Evolutionary conservation across 1,139 yeast species (phyloP), one percentile per base, ranked within the genome.

Genomic region (Magnusiomyces suaveolens): DNA sequence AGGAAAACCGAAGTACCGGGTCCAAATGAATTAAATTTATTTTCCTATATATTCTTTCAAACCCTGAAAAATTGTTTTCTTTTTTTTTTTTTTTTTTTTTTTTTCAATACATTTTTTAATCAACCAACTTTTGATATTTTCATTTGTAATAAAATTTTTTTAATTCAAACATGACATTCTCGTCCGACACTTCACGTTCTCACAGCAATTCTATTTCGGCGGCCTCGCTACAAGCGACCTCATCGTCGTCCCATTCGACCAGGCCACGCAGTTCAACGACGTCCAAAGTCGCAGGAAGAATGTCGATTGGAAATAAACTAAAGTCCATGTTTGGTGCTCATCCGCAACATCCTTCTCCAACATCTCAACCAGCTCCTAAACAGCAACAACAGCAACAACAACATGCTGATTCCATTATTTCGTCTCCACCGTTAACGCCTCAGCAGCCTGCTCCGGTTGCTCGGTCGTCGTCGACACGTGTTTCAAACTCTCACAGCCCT

Each of bases 291-390:
- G 4, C 24, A 16, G 44, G 44, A 14, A 48, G 32, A 48, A 48
- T 48, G 51, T 48, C 51, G 16, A 48, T 48, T 23, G 43, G 51
- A 2, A 29, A 38, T 14, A 48, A 48, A 38, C 43, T 48, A n/a
- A 48, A 48, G 32, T 48, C 51, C n/a, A 48, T 48, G 51, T 48
- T 48, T 26, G 48, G 24, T 46, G 18, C 48, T 46, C 48, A 18
- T 29, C 38, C 20, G 23, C 2, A 20, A 10, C 47, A 23, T n/a
- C 14, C 38, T n/a, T 6, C 2, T n/a, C n/a, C n/a, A 6, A 26
- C 48, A 20, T 25, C 48, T 26, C 16, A 32, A 12, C 20, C 47
- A 16, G 12, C 20, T 43, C 23, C 47, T 41, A 6, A 29, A 6
- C 33, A 29, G 6, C 33, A 29, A 29, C 33, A 29, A 29, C 33